phyloP scores from a whole-genome alignment of 306 rosid genomes.

The Purshia tridentata region DNA sequence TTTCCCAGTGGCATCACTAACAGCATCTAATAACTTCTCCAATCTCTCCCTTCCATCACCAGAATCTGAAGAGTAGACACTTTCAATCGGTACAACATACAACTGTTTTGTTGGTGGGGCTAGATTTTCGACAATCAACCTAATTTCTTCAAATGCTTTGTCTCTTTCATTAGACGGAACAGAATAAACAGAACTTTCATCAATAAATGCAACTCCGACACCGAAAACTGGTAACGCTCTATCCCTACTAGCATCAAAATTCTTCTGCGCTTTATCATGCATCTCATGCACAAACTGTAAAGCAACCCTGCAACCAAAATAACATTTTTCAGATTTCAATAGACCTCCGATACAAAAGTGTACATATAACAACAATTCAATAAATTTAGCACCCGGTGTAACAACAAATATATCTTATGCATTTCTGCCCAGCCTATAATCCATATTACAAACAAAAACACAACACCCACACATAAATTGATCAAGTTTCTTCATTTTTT shows the following conservation, averaged over 20 bases:
- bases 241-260: slow-evolving; percentile 87
- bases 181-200: slow-evolving; percentile 54
- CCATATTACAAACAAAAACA: not conserved
- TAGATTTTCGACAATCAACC: slow-evolving; percentile 50
- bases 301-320: slow-evolving; percentile 57
- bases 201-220: slow-evolving; percentile 83
- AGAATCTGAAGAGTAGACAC: slow-evolving; percentile 47
- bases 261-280: slow-evolving; percentile 76
- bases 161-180: slow-evolving; percentile 44
- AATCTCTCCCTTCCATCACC: slow-evolving; percentile 53
- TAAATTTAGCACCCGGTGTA: not conserved
- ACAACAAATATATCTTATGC: not conserved
- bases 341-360: not conserved
- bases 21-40: slow-evolving; percentile 37
- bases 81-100: slow-evolving; percentile 68
- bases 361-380: not conserved
- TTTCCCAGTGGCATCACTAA: slow-evolving; percentile 75
- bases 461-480: not conserved
- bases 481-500: not conserved
- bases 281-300: slow-evolving; percentile 82
- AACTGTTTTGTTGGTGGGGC: slow-evolving; percentile 62
- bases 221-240: slow-evolving; percentile 80
- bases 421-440: not conserved
- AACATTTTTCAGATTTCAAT: not conserved
- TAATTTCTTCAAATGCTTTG: slow-evolving; percentile 44